Evolutionary conservation across 306 rosid genomes (phyloP), one percentile per base, ranked within the genome.

Genomic region (Lablab purpureus): DNA sequence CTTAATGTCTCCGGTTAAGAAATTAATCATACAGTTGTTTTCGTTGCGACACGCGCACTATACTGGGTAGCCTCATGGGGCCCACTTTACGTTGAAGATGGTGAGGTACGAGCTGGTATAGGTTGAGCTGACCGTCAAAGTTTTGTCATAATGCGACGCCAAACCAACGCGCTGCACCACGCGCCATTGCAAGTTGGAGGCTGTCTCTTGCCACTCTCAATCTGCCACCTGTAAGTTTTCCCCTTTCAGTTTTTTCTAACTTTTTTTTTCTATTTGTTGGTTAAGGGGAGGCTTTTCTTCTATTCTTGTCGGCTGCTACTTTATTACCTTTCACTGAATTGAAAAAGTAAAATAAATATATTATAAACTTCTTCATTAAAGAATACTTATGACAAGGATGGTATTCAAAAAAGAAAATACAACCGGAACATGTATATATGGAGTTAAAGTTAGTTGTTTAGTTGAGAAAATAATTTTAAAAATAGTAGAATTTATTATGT

Each of bases 111-210:
- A 43, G 50, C 74, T 25, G 10, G 0, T 25, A 10, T n/a, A 67
- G 54, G 40, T 43, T 67, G 56, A 43, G 56, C 40, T 68, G 74
- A 68, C 74, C 74, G 56, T 68, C 74, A 68, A 68, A 68, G 8
- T 11, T 32, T 19, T 67, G 52, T 41, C 55, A 41, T 14, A 10
- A 22, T 40, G 51, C 55, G 21, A 67, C 73, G 54, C 52, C 1
- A 67, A 2, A 21, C 10, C 34, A 12, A 43, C 28, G 36, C 55
- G 55, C 36, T 43, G 3, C 7, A 21, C 37, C 56, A 66, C 73
- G 30, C 56, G 55, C 56, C 40, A 11, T 27, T 27, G 66, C 52
- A 67, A 73, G 32, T 36, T 55, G 52, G 78, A 55, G 3, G 10
- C 17, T 22, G 4, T 50, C 78, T 13, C 40, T 12, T 3, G 49